Evolutionary conservation across 176 grass and related monocot genomes (phyloP), one percentile per base, ranked within the genome.

Genomic region (Avena atlantica): DNA sequence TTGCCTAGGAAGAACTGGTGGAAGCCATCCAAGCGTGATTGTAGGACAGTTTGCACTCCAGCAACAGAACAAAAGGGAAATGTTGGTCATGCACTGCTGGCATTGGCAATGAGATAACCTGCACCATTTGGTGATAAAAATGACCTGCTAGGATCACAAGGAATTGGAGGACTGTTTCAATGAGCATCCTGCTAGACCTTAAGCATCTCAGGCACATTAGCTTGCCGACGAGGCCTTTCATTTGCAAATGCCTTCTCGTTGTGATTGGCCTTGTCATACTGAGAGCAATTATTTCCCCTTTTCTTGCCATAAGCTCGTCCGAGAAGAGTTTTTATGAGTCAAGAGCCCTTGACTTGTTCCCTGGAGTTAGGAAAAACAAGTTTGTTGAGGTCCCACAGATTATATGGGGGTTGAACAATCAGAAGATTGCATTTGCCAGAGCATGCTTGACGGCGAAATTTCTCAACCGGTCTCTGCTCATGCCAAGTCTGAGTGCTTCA

Each of bases 351-450:
- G 90, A 89, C 68, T 89, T 91, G 79, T 70, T 79, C 31, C 80
- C 78, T 90, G 70, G 87, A 77, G 79, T 92, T 55, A 97, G 91
- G 61, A 86, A 63, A 89, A 87, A 89, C 34, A 99, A 93, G 85
- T 99, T 96, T 84, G 65, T 99, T 45, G 91, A 90, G 88, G 91
- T 94, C 31, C 97, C 97, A 48, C 97, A 99, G 86, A 97, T 99
- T 87, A 86, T 99, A 89, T 99, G 97, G 97, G 97, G 97, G 64
- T 89, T 99, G 83, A 99, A 99, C 88, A 99, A 97, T 77, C 97
- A 99, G 63, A 99, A 99, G 89, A 99, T 97, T 66, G 97, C 97
- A 24, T 83, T 99, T 21, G 97, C 97, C 45, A 94, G 97, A 62
- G 87, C 94, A 56, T 94, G 92, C 78, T 89, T 99, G 86, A 99